These are phyloP conservation scores for Gossypioides kirkii DNA, from an alignment of 345 rosid genomes.

Conservation along the genomic window DNA sequence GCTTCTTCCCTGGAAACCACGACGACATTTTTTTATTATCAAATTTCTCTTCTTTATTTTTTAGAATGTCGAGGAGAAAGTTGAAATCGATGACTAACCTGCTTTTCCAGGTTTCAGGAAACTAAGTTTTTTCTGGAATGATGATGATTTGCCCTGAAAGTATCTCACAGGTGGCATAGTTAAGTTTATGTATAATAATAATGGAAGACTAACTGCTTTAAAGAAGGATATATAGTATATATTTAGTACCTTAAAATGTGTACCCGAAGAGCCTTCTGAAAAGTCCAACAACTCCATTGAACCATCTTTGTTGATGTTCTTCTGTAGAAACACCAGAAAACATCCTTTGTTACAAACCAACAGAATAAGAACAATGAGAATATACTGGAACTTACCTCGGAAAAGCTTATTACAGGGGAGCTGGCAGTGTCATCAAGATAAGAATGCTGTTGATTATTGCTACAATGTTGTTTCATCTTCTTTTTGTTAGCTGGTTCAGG, in stretches of 20 bases:
- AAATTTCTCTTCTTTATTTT: neutral
- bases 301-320: constrained; percentile 25
- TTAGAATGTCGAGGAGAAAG: neutral
- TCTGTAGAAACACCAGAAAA: constrained; percentile 25
- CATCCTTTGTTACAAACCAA: no score
- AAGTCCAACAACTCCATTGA: constrained; percentile 31
- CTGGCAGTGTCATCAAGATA: constrained; percentile 76
- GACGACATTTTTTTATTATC: constrained; percentile 24
- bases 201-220: neutral
- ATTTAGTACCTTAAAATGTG: constrained; percentile 48
- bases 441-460: constrained; percentile 29
- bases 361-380: neutral
- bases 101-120: constrained; percentile 37
- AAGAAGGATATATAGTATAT: neutral
- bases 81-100: constrained; percentile 15
- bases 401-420: constrained; percentile 39
- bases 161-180: neutral
- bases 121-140: constrained; percentile 32
- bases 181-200: neutral
- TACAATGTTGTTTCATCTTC: constrained; percentile 29
- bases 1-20: constrained; percentile 37
- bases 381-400: constrained; percentile 36
- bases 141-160: constrained; percentile 39
- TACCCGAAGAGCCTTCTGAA: constrained; percentile 47
- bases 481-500: constrained; percentile 28